Percentiles rank a stretch among this genome's conserved stretches.
Evolutionary conservation across 495 filamentous ascomycete species (phyloP).

Genomic region (Neurospora africana): DNA sequence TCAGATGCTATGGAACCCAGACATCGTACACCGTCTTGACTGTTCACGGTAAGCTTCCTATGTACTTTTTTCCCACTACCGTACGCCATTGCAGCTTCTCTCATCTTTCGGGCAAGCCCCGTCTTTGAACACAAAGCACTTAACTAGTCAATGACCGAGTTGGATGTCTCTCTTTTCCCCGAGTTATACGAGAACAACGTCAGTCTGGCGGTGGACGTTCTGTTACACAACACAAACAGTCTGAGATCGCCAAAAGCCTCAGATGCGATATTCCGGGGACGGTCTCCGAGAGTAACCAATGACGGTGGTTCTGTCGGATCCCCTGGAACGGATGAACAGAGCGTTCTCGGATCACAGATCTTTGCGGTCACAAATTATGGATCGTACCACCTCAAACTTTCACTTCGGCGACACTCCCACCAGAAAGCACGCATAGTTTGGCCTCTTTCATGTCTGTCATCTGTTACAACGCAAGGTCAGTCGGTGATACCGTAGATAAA

Average conservation of each 20-base stretch:
- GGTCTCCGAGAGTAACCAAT: not conserved
- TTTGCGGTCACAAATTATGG: not conserved
- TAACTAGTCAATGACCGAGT: not conserved
- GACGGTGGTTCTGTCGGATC: not conserved
- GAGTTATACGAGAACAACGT: conserved; percentile 5
- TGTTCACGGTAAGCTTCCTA: not conserved
- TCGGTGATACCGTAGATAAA: not conserved
- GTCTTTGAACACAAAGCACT: not conserved
- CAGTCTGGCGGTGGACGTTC: conserved; percentile 9
- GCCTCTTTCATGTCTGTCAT: not conserved
- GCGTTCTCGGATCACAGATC: not conserved
- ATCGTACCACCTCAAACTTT: not conserved
- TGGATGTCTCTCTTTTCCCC: not conserved
- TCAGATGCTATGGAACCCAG: not conserved
- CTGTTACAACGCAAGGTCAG: not conserved
- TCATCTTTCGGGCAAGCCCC: not conserved
- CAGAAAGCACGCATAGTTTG: not conserved
- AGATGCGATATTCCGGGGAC: not conserved
- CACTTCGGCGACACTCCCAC: not conserved
- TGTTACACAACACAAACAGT: not conserved
- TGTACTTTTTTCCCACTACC: not conserved
- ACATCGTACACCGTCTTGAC: not conserved
- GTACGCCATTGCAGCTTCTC: not conserved
- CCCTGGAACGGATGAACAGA: not conserved
- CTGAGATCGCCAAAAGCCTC: not conserved